A percentile compares a stretch with the other conserved stretches of the same genome.
These are phyloP conservation scores for Mycosphaerelloides madeirae DNA, from an alignment of 2,329 filamentous ascomycete species.

Conservation along the genomic window DNA sequence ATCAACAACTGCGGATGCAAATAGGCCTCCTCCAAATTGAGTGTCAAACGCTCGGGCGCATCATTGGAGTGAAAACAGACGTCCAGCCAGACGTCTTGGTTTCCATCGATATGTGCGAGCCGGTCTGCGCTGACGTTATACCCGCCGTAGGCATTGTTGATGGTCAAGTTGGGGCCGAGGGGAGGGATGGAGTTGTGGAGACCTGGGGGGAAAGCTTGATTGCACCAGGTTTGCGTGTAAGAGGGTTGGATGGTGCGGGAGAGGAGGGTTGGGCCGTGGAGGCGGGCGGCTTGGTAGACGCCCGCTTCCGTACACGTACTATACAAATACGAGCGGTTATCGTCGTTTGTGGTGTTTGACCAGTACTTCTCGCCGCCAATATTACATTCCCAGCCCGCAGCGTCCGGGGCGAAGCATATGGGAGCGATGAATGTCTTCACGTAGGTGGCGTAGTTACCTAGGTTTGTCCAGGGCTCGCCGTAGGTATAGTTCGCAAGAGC, in stretches of 20 bases:
- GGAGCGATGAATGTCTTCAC: conserved; percentile 45
- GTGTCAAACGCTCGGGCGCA: conserved; percentile 28
- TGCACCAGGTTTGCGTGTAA: conserved; percentile 54
- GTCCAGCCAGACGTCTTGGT: conserved; percentile 51
- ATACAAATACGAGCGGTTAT: conserved; percentile 47
- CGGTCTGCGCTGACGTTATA: conserved; percentile 45
- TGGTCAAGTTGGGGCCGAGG: conserved; percentile 33
- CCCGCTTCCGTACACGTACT: conserved; percentile 44
- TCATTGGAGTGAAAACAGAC: conserved; percentile 48
- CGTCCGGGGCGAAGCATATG: conserved; percentile 39
- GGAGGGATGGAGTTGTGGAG: conserved; percentile 43
- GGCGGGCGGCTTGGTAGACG: conserved; percentile 46
- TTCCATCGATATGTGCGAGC: conserved; percentile 50
- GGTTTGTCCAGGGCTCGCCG: conserved; percentile 47
- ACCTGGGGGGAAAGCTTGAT: conserved; percentile 50
- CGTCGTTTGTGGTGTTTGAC: conserved; percentile 40
- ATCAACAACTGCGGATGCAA: conserved; percentile 49
- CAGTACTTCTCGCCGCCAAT: conserved; percentile 43
- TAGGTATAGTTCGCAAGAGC: conserved; percentile 46
- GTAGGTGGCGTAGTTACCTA: conserved; percentile 52
- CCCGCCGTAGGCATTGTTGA: conserved; percentile 47
- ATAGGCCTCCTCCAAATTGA: conserved; percentile 29
- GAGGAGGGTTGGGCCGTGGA: conserved; percentile 43
- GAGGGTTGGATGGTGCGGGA: conserved; percentile 45
- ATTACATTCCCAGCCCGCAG: conserved; percentile 43